Percentiles rank a stretch among this genome's conserved stretches.
Conservation (phyloP, 805 yeast genomes). For the Vanderwaltozyma yarrowii region DNA sequence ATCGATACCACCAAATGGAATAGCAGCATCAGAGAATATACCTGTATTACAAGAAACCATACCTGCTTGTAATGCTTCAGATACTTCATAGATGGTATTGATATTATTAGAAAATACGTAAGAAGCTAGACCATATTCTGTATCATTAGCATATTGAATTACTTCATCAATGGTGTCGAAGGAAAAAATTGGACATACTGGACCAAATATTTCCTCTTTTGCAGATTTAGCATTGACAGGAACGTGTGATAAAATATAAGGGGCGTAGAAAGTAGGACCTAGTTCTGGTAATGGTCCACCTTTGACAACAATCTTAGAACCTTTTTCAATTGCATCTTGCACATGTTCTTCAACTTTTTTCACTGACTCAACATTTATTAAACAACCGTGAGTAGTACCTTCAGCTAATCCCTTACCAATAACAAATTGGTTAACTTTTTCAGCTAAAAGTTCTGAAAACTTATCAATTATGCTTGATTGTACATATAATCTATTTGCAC, state of each 20-base stretch:
- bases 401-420: constrained; percentile 48
- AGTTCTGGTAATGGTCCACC: constrained; percentile 44
- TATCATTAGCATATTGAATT: constrained; percentile 42
- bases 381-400: constrained; percentile 45
- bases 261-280: constrained; percentile 45
- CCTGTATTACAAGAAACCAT: constrained; percentile 58
- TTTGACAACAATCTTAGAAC: constrained; percentile 40
- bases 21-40: constrained; percentile 42
- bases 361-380: constrained; percentile 43
- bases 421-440: constrained; percentile 36
- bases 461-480: constrained; percentile 41
- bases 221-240: constrained; percentile 41
- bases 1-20: constrained; percentile 57
- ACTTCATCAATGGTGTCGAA: constrained; percentile 48
- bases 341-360: constrained; percentile 45
- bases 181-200: constrained; percentile 46
- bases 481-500: constrained; percentile 51
- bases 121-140: constrained; percentile 49
- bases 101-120: constrained; percentile 46
- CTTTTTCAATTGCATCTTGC: constrained; percentile 43
- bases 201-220: constrained; percentile 57
- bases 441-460: constrained; percentile 36
- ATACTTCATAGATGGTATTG: constrained; percentile 40
- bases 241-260: constrained; percentile 44
- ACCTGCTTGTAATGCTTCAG: constrained; percentile 52